Percentiles rank a stretch among this genome's conserved stretches.
Conservation (phyloP, 768 basidiomycete species). For the Lepiota subincarnata region DNA sequence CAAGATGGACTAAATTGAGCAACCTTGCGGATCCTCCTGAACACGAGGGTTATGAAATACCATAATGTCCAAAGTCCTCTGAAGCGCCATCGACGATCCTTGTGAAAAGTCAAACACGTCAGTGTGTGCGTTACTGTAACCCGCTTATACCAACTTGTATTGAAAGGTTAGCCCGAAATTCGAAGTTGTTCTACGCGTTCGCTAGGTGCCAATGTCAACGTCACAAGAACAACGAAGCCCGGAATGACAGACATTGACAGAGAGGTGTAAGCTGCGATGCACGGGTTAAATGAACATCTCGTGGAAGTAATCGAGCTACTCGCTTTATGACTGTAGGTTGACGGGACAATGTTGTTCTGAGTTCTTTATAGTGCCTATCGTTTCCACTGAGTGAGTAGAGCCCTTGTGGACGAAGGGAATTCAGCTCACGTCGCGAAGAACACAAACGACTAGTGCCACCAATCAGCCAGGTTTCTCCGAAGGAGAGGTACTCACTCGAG, state of each 20-base stretch:
- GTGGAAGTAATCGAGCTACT: constrained; percentile 19
- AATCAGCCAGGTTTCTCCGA: background rate
- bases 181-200: constrained; percentile 44
- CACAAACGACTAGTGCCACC: constrained; percentile 58
- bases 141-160: constrained; percentile 54
- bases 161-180: constrained; percentile 71
- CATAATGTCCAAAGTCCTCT: constrained; percentile 67
- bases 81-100: constrained; percentile 75
- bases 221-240: background rate
- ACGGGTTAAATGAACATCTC: background rate
- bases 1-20: background rate
- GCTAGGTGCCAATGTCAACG: constrained; percentile 32
- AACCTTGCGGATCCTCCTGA: background rate
- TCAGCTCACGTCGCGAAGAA: constrained; percentile 82
- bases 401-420: background rate
- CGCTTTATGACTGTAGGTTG: constrained; percentile 82
- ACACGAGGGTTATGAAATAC: constrained; percentile 28
- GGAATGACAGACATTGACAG: constrained; percentile 57
- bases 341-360: constrained; percentile 68
- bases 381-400: constrained; percentile 4
- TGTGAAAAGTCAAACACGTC: background rate
- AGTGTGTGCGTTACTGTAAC: background rate
- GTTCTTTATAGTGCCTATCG: constrained; percentile 73
- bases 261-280: constrained; percentile 68
- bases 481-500: constrained; percentile 49